Conservation (phyloP, 2,329 filamentous ascomycete genomes). For the Periglandula ipomoeae region DNA sequence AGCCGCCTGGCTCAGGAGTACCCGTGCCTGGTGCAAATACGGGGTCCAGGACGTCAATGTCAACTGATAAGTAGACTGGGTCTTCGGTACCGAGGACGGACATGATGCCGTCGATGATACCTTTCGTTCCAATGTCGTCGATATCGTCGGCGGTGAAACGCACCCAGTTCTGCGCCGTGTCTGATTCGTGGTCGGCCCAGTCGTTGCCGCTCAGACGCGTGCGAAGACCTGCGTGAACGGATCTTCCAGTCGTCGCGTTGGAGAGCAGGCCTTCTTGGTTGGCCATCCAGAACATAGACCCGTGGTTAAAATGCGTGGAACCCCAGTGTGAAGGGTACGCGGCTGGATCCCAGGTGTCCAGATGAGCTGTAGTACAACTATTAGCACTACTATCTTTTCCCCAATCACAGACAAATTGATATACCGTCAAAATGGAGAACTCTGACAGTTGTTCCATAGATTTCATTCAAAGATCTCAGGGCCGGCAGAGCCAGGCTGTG, state of each 20-base stretch:
- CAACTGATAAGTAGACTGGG: conserved; percentile 70
- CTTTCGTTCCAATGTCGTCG: conserved; percentile 66
- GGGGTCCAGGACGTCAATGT: conserved; percentile 83
- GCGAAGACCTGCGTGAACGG: conserved; percentile 74
- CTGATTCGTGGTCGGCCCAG: conserved; percentile 61
- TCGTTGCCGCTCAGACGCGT: conserved; percentile 62
- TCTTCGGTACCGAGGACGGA: conserved; percentile 62
- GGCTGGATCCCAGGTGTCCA: conserved; percentile 78
- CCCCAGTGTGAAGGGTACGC: conserved; percentile 73
- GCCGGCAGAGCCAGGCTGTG: conserved; percentile 63
- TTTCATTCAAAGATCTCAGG: conserved; percentile 53
- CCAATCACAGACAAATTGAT: neutral
- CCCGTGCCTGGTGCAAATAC: conserved; percentile 61
- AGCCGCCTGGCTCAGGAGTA: conserved; percentile 83
- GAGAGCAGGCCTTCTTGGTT: conserved; percentile 69
- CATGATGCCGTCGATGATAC: conserved; percentile 63
- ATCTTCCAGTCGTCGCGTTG: conserved; percentile 58
- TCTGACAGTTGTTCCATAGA: conserved; percentile 53
- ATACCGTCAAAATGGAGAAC: conserved; percentile 63
- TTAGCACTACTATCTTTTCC: neutral
- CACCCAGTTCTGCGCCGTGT: conserved; percentile 67
- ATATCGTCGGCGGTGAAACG: conserved; percentile 77
- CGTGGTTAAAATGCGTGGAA: conserved; percentile 65
- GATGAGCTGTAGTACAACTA: conserved; percentile 39
- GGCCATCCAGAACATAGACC: conserved; percentile 87